phyloP scores from a whole-genome alignment of 805 yeast species.

The Candida parachauliodes region DNA sequence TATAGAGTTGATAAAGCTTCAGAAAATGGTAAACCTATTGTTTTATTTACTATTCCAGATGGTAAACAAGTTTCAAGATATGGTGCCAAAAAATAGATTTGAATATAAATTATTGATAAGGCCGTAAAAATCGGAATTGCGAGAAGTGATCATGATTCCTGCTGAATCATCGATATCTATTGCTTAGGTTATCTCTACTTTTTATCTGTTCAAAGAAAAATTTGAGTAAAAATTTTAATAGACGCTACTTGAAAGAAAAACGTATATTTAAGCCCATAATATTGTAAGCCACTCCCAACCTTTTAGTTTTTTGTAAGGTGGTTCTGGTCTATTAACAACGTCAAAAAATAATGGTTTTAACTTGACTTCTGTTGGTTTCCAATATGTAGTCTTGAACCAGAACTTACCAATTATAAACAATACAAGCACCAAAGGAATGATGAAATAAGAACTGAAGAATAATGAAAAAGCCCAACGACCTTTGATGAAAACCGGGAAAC shows the following conservation, averaged over 20 bases:
- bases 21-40: conserved; percentile 58
- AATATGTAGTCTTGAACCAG: conserved; percentile 44
- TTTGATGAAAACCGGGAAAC: conserved; percentile 73
- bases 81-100: conserved; percentile 30
- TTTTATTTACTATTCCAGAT: conserved; percentile 92
- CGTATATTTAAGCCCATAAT: conserved; percentile 14
- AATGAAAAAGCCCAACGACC: conserved; percentile 75
- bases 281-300: conserved; percentile 17
- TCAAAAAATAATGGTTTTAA: conserved; percentile 28
- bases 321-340: conserved; percentile 26
- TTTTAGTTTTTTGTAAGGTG: conserved; percentile 17
- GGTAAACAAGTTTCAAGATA: conserved; percentile 58
- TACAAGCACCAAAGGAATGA: conserved; percentile 6
- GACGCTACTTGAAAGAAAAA: no score
- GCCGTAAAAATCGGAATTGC: no score
- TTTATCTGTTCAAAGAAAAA: no score
- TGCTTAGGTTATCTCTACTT: no score
- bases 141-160: no score
- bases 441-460: conserved; percentile 35
- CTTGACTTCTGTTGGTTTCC: conserved; percentile 57
- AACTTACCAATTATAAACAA: conserved; percentile 57
- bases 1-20: conserved; percentile 69
- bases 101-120: background rate
- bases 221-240: no score
- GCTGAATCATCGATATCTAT: no score